phyloP scores from a whole-genome alignment of 2,329 filamentous ascomycete species.

The Penicillium brasilianum region DNA sequence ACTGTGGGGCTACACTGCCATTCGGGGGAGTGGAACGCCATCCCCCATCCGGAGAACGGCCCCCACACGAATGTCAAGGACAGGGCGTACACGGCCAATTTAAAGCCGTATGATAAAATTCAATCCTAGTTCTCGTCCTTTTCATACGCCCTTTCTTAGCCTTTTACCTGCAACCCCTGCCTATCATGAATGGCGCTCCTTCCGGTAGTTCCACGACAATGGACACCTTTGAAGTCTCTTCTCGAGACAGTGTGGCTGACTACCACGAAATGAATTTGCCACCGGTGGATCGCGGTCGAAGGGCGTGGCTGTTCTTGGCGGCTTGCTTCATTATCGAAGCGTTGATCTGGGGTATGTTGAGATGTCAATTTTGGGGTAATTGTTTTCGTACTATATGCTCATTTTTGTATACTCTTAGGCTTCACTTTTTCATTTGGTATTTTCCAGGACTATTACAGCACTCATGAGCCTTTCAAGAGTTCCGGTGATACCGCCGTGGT shows the following conservation, averaged over 20 bases:
- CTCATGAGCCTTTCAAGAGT: conserved; percentile 60
- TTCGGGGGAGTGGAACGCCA: not conserved
- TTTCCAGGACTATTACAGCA: conserved; percentile 72
- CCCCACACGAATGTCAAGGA: conserved; percentile 9
- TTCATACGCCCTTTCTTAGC: no score
- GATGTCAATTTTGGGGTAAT: conserved; percentile 1
- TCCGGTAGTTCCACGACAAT: conserved; percentile 8
- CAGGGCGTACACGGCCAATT: not conserved
- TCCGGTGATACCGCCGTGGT: conserved; percentile 62
- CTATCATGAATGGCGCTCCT: not conserved
- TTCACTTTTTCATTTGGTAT: conserved; percentile 45
- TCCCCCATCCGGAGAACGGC: not conserved
- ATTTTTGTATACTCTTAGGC: conserved; percentile 6
- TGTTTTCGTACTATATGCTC: not conserved
- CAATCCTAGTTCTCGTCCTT: not conserved
- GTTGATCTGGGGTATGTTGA: conserved; percentile 57
- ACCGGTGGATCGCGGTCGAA: conserved; percentile 44
- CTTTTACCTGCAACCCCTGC: no score
- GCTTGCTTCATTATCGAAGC: conserved; percentile 60
- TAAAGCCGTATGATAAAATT: not conserved
- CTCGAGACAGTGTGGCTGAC: conserved; percentile 12
- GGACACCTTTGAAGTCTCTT: conserved; percentile 20
- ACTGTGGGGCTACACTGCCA: conserved; percentile 3
- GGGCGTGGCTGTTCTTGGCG: conserved; percentile 54
- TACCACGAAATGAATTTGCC: conserved; percentile 32